Base-by-base conservation (phyloP, 805 yeast genomes). In the Yamadazyma insecticola region DNA sequence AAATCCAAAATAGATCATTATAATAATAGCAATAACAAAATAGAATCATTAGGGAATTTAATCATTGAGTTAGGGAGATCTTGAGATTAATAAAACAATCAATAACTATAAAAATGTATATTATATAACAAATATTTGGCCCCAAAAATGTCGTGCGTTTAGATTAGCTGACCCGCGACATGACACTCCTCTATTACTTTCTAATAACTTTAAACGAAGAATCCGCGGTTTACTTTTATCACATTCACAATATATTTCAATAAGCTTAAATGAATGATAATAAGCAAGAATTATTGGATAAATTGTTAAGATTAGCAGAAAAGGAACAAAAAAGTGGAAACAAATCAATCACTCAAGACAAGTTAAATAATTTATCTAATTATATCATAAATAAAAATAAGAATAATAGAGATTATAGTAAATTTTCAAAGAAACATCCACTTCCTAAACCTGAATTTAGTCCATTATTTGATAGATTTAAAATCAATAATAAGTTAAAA, bases 301-400 rank as follows among this genome's bases (percentile, higher is more conserved):
- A 49, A 28, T 40, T 60, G 15, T 37, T 59, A 16, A 43, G 42
- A 30, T 34, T 64, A 28, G 66, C 66, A 11, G 55, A 57, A 33
- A 52, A 50, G 39, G 70, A 64, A 42, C 61, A 60, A 32, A 43
- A 47, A 29, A 53, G 40, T 27, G 71, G 71, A 8, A 64, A 64
- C 37, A 48, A 37, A 14, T 48, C 66, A 12, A 52, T 64, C 8
- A 60, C 69, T 4, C 44, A 51, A 24, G 68, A 62, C 11, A 63
- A 63, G 33, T 44, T 64, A 33, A 41, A 51, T 32, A 53, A 56
- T 13, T 41, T 64, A 23, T 43, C 56, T 22, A 41, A 44, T 22
- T 56, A 48, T 37, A 55, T 57, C 17, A 40, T 43, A 4, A 33
- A 43, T 5, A 48, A 48, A 16, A 40, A 35, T 5, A 13, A 23